These are phyloP conservation scores for Pseudotulostoma volvatum DNA, from an alignment of 495 filamentous ascomycete species.

Conservation along the genomic window DNA sequence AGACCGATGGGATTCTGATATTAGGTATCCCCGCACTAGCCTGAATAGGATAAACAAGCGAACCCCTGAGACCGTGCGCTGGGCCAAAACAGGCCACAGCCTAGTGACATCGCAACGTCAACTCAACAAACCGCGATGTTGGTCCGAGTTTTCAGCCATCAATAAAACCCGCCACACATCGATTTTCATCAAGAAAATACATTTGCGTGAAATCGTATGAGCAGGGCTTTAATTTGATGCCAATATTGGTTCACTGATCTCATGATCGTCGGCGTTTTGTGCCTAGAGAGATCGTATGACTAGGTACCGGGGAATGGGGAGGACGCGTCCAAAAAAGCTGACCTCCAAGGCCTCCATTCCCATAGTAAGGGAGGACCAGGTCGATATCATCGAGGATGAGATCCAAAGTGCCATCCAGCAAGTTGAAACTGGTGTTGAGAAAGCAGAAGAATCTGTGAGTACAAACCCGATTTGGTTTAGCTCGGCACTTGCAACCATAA, in stretches of 20 bases:
- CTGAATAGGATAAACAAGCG: conserved; percentile 26
- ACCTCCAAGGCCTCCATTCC: conserved; percentile 71
- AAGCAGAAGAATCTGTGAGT: conserved; percentile 91
- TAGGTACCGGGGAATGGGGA: conserved; percentile 41
- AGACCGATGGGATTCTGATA: conserved; percentile 23
- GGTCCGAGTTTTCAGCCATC: conserved; percentile 34
- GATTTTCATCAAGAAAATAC: conserved; percentile 39
- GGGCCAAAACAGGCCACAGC: conserved; percentile 29
- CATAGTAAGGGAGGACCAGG: conserved; percentile 74
- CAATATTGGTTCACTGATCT: conserved; percentile 25
- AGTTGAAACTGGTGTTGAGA: conserved; percentile 92
- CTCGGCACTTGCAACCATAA: too few relatives aligned
- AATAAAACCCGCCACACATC: conserved; percentile 36
- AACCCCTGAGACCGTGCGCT: conserved; percentile 34
- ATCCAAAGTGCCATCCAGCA: conserved; percentile 49
- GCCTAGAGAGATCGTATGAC: conserved; percentile 49
- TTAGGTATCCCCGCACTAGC: conserved; percentile 34
- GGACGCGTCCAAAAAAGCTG: conserved; percentile 74
- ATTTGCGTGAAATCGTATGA: conserved; percentile 39
- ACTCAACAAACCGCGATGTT: conserved; percentile 37
- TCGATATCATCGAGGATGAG: conserved; percentile 61
- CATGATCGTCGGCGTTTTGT: conserved; percentile 30
- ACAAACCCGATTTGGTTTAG: conserved; percentile 19
- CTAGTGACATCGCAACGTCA: conserved; percentile 44
- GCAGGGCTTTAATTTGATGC: conserved; percentile 25